Evolutionary conservation across 2,329 filamentous ascomycete genomes (phyloP).

Genomic region (Neofusicoccum cordaticola): DNA sequence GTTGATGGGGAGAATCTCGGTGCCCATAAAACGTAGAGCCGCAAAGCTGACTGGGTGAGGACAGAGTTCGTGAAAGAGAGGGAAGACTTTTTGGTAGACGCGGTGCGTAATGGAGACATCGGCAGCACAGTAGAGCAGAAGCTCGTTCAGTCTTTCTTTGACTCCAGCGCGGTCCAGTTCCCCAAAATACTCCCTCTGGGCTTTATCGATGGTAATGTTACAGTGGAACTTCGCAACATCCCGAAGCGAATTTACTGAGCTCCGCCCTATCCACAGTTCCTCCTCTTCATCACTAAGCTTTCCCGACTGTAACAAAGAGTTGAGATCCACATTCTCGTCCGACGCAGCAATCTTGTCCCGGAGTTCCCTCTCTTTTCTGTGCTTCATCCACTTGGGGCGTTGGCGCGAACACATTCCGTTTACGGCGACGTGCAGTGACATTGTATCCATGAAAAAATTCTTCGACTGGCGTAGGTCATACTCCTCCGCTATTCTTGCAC

Average conservation of each 20-base stretch:
- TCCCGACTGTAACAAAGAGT: conserved; percentile 65
- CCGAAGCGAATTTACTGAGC: conserved; percentile 89
- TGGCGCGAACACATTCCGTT: conserved; percentile 99
- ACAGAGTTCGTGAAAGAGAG: conserved; percentile 82
- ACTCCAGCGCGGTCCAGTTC: conserved; percentile 73
- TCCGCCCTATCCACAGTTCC: conserved; percentile 91
- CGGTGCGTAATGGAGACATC: conserved; percentile 91
- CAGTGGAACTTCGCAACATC: conserved; percentile 98
- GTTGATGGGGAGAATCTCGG: conserved; percentile 88
- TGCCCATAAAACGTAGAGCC: conserved; percentile 85
- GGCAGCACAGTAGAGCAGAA: conserved; percentile 90
- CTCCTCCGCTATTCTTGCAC: conserved; percentile 83
- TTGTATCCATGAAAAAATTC: conserved; percentile 91
- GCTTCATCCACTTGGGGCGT: conserved; percentile 94
- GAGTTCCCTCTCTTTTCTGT: conserved; percentile 84
- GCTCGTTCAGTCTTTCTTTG: conserved; percentile 68
- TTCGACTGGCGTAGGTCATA: conserved; percentile 79
- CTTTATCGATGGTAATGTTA: conserved; percentile 86
- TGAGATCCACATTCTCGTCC: conserved; percentile 68
- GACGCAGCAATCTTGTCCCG: conserved; percentile 74
- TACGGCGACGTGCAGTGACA: conserved; percentile 95
- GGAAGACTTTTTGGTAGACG: conserved; percentile 92
- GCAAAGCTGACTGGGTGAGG: conserved; percentile 97
- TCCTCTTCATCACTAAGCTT: conserved; percentile 78
- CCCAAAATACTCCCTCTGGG: conserved; percentile 80